Evolutionary conservation across 1,284 basidiomycete genomes (phyloP).

Genomic region (Ceratobasidium sp.): DNA sequence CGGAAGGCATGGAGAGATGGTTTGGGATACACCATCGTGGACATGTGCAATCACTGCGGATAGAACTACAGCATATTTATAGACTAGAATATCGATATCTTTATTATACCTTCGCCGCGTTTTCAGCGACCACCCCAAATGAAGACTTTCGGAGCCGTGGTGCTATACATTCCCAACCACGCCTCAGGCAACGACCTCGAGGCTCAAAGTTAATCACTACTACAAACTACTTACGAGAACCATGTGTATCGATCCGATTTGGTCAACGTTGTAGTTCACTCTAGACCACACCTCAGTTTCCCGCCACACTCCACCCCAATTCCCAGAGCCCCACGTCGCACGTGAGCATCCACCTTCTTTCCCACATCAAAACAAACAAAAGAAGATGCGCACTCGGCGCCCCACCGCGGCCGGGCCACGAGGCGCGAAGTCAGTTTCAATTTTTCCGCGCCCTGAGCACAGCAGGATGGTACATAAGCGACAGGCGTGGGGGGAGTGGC

Average conservation of each 20-base stretch:
- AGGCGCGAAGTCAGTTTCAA: slow-evolving; percentile 1
- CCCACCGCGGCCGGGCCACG: slow-evolving; percentile 27
- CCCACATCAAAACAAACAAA: slow-evolving; percentile 13
- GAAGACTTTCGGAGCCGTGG: background rate
- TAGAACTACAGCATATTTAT: background rate
- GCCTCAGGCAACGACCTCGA: slow-evolving; percentile 4
- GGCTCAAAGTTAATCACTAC: background rate
- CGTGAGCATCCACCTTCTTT: slow-evolving; percentile 21
- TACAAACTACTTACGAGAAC: background rate
- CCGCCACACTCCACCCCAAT: slow-evolving; percentile 11
- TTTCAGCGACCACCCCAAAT: background rate
- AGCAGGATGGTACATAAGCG: slow-evolving; percentile 26
- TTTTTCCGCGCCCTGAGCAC: slow-evolving; percentile 15
- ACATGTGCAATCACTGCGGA: background rate
- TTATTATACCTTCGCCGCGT: background rate
- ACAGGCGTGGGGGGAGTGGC: background rate
- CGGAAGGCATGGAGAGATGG: background rate
- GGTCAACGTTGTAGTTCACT: background rate
- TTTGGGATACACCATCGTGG: slow-evolving; percentile 4
- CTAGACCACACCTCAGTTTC: background rate
- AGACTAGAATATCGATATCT: background rate
- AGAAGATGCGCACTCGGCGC: background rate
- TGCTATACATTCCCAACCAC: background rate
- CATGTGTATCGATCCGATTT: slow-evolving; percentile 33
- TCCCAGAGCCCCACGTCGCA: slow-evolving; percentile 8